Base-by-base conservation (phyloP, 2,329 filamentous ascomycete genomes). In the Arthrinium puccinioides region DNA sequence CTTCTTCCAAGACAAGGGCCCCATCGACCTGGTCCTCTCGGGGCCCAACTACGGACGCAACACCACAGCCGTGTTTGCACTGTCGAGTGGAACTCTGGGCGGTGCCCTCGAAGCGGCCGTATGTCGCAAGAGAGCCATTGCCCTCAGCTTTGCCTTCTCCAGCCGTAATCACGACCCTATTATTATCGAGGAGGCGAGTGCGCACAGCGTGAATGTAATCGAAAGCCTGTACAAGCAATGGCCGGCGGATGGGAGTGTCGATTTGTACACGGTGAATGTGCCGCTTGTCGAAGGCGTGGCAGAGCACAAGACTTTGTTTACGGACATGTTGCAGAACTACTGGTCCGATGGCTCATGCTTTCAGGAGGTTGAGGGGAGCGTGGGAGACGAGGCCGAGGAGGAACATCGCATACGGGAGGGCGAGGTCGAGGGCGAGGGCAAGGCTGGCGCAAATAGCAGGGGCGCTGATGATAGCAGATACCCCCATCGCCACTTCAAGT, bases 201-300 rank as follows among this genome's bases (percentile, higher is more conserved):
- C 75, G 30, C 80, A 90, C 49, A 79, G 81, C 18, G 81, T 92
- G 18, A 74, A 72, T 45, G 70, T 97, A 18, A 82, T 95, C 45
- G 84, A 95, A 58, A 76, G 87, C 44, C 69, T 98, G 6, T 80
- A 74, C 49, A 69, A 72, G 33, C 83, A 88, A 54, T 95, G 87
- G 84, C 76, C 69, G 0, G 62, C 67, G 23, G 80, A 79, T 36
- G 61, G 67, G 21, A 73, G 72, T 42, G 80, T 86, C 5, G 87
- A 94, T 54, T 64, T 97, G n/a, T 97, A 95, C 60, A 84, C 76
- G 32, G 80, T 97, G 49, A 97, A 97, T 55, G 83, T 97, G 8
- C 90, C 92, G 15, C 67, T 97, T 9, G 72, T 92, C 11, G 81
- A 85, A 42, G 82, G 79, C 6, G 77, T 96, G 1, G 82, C 82